phyloP scores from a whole-genome alignment of 768 basidiomycete genomes.

The Podaxis carcinomalis region DNA sequence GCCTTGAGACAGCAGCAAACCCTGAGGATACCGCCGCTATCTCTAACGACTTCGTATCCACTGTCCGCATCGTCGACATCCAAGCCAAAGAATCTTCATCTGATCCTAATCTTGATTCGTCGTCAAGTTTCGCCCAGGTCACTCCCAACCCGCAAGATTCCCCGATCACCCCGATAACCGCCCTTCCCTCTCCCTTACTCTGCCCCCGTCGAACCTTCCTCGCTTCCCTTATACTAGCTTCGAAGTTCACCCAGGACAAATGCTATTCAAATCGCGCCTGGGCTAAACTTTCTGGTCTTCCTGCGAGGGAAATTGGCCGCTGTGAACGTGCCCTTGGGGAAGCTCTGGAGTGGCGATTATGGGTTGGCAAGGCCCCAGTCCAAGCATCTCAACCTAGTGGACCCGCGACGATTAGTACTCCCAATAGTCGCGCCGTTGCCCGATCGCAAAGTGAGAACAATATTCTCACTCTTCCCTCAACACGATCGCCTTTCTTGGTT shows the following conservation, averaged over 20 bases:
- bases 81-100: background rate
- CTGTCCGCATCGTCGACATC: conserved; percentile 36
- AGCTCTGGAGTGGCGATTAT: conserved; percentile 86
- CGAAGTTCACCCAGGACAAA: conserved; percentile 91
- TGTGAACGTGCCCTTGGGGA: conserved; percentile 88
- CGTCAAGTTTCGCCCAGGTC: background rate
- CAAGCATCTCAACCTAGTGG: conserved; percentile 18
- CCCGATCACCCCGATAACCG: conserved; percentile 18
- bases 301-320: conserved; percentile 78
- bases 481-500: conserved; percentile 21
- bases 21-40: conserved; percentile 6
- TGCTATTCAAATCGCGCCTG: conserved; percentile 93
- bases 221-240: conserved; percentile 82
- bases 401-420: conserved; percentile 13
- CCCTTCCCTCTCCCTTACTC: conserved; percentile 75
- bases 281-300: conserved; percentile 90
- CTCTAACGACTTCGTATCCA: conserved; percentile 32
- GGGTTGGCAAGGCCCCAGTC: conserved; percentile 71
- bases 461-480: conserved; percentile 18
- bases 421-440: conserved; percentile 33
- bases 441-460: conserved; percentile 51
- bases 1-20: conserved; percentile 14
- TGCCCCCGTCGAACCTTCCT: conserved; percentile 89
- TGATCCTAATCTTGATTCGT: background rate
- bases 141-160: conserved; percentile 3